phyloP scores from a whole-genome alignment of 2,329 filamentous ascomycete species.

The Paramyrothecium roridum region DNA sequence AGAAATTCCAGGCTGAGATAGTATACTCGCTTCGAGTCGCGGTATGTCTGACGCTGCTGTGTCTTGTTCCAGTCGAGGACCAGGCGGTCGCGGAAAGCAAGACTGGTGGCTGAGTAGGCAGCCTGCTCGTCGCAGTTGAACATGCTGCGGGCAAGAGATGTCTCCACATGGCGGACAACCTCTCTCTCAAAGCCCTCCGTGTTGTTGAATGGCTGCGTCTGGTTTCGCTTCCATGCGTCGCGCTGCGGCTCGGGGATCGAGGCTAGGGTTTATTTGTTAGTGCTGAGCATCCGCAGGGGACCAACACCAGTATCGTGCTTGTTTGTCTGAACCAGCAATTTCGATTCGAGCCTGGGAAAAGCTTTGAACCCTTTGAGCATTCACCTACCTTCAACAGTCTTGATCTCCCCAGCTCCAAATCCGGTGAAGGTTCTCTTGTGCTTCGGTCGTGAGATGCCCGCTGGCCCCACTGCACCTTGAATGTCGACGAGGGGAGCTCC shows the following conservation, averaged over 20 bases:
- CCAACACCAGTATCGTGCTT: background rate
- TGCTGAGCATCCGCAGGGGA: constrained; percentile 1
- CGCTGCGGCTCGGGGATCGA: constrained; percentile 86
- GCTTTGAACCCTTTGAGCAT: background rate
- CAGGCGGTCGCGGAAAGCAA: constrained; percentile 90
- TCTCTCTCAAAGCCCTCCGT: constrained; percentile 85
- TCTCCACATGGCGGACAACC: constrained; percentile 92
- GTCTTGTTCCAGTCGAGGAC: constrained; percentile 98
- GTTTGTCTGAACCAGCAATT: too few relatives aligned
- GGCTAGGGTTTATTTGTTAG: constrained; percentile 36
- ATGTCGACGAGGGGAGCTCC: constrained; percentile 84
- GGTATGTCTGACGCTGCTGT: constrained; percentile 90
- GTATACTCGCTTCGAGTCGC: constrained; percentile 91
- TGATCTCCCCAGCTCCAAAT: constrained; percentile 87
- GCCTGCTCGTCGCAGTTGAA: constrained; percentile 98
- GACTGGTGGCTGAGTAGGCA: constrained; percentile 84
- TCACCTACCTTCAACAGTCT: constrained; percentile 76
- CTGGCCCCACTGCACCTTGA: constrained; percentile 79
- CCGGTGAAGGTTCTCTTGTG: constrained; percentile 97
- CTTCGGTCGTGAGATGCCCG: constrained; percentile 83
- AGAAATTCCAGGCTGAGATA: constrained; percentile 97
- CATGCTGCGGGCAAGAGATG: constrained; percentile 88
- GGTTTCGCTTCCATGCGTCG: constrained; percentile 68
- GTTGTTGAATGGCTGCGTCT: constrained; percentile 66
- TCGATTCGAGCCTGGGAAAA: too few relatives aligned